A percentile compares a stretch with the other conserved stretches of the same genome.
These are phyloP conservation scores for Polytrichum commune DNA, from an alignment of 225 moss, liverwort and hornwort genomes.

Conservation along the genomic window DNA sequence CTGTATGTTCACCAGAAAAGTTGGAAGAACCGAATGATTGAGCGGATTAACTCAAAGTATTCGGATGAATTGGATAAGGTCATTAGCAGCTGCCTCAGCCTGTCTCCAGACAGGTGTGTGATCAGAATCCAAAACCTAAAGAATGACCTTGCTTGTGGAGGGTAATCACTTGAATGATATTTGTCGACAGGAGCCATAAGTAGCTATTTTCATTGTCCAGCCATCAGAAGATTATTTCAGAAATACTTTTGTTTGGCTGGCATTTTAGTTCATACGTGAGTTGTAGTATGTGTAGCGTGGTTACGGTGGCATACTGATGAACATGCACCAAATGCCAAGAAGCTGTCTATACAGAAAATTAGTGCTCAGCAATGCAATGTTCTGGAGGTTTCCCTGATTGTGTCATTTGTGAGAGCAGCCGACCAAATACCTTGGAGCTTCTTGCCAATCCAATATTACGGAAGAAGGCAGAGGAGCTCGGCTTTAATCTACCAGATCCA, in stretches of 20 bases:
- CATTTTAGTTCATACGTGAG: too few species aligned
- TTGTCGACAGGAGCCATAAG: not conserved
- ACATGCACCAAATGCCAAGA: not conserved
- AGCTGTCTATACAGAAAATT: not conserved
- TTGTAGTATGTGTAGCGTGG: too few species aligned
- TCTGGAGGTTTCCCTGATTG: not conserved
- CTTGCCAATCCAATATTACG: conserved; percentile 8
- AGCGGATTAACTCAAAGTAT: not conserved
- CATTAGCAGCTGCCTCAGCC: conserved; percentile 1
- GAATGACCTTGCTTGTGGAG: not conserved
- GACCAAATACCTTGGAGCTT: conserved; percentile 7
- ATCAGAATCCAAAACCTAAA: conserved; percentile 1
- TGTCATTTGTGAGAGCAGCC: conserved; percentile 6
- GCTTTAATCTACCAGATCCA: conserved; percentile 4
- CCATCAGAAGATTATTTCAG: too few species aligned
- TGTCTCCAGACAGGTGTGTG: conserved; percentile 6
- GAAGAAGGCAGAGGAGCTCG: not conserved
- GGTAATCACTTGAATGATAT: not conserved
- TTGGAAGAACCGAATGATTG: not conserved
- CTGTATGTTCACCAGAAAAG: not conserved
- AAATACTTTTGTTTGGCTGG: too few species aligned
- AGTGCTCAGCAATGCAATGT: not conserved
- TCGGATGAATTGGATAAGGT: not conserved
- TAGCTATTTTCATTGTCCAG: too few species aligned
- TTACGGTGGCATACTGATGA: too few species aligned